Conservation (phyloP, 2,329 filamentous ascomycete genomes). For the Colletotrichum aenigma region DNA sequence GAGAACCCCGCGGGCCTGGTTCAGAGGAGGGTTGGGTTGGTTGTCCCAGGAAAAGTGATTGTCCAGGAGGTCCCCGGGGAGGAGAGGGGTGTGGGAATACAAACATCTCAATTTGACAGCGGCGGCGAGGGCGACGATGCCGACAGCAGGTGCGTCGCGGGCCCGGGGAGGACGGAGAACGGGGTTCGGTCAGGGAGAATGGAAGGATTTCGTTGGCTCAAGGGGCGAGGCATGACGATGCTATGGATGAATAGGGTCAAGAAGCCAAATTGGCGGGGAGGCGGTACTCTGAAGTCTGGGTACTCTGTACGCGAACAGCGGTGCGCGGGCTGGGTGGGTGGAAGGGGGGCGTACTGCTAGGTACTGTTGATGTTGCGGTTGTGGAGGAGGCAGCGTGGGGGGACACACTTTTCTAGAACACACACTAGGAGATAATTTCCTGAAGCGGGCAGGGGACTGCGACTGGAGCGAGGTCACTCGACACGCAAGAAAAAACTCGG, state of each 20-base stretch:
- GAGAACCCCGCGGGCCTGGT: not conserved
- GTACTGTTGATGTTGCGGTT: not conserved
- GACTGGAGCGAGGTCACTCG: constrained; percentile 11
- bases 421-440: constrained; percentile 20
- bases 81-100: not conserved
- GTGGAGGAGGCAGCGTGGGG: constrained; percentile 15
- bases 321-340: not conserved
- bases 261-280: constrained; percentile 13
- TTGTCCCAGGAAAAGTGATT: not conserved
- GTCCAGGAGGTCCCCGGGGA: not conserved
- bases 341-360: not conserved
- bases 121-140: constrained; percentile 2
- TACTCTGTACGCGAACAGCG: not conserved
- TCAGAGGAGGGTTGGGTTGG: not conserved
- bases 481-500: constrained; percentile 6
- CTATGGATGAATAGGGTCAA: constrained; percentile 7
- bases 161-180: constrained; percentile 13
- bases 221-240: constrained; percentile 11
- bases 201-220: not conserved
- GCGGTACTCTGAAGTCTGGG: not conserved
- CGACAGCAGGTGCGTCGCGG: constrained; percentile 5
- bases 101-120: not conserved
- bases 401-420: constrained; percentile 18
- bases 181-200: constrained; percentile 7
- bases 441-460: constrained; percentile 7